These are phyloP conservation scores for Peronospora farinosa DNA, from an alignment of 352 stramenopile species.

Conservation along the genomic window DNA sequence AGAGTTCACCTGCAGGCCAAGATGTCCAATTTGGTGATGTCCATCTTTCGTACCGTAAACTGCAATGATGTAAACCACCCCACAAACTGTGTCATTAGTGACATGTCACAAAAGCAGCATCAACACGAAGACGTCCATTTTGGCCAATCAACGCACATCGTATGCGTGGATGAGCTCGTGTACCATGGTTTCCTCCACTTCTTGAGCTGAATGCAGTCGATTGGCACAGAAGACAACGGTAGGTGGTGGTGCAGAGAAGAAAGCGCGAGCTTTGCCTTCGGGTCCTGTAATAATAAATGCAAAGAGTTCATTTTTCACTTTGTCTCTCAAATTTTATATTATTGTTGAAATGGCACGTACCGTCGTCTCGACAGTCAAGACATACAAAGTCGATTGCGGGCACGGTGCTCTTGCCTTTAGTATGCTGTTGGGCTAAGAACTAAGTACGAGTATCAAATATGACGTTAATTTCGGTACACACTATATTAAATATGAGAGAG, in stretches of 20 bases:
- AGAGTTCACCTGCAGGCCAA: conserved; percentile 59
- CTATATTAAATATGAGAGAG: no score
- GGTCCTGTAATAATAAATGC: conserved; percentile 34
- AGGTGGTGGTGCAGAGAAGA: conserved; percentile 76
- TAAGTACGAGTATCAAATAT: conserved; percentile 12
- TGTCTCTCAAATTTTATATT: neutral
- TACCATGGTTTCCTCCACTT: conserved; percentile 80
- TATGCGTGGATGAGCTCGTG: conserved; percentile 84
- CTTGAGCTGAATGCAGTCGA: conserved; percentile 54
- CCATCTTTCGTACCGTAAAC: conserved; percentile 82
- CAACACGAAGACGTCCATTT: neutral
- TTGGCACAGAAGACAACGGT: conserved; percentile 83
- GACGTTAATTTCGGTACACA: neutral
- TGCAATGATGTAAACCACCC: conserved; percentile 12
- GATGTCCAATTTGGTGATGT: conserved; percentile 74
- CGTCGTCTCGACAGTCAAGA: conserved; percentile 66
- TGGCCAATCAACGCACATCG: conserved; percentile 41
- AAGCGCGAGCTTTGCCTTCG: conserved; percentile 66
- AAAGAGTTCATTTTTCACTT: neutral
- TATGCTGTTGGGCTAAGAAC: conserved; percentile 43
- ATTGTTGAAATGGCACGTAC: conserved; percentile 13
- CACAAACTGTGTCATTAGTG: conserved; percentile 3
- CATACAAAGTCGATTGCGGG: conserved; percentile 65
- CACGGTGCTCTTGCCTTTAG: conserved; percentile 18
- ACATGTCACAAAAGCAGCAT: conserved; percentile 9